Percentiles rank a stretch among this genome's conserved stretches.
Conservation (phyloP, 2,329 filamentous ascomycete species). For the Aspergillus aculeatinus region DNA sequence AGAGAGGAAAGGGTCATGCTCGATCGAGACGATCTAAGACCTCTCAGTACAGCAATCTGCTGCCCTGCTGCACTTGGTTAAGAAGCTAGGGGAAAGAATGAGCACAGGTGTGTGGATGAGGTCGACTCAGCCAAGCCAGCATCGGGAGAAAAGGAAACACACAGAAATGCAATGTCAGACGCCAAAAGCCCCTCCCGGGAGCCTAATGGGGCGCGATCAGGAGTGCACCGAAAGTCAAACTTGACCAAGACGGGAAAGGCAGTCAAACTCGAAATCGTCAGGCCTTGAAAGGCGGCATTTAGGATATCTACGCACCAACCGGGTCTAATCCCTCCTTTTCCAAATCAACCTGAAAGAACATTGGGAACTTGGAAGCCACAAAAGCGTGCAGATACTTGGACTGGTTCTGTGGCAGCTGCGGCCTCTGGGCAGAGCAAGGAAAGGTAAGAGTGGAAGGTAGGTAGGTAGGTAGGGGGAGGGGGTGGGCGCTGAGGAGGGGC, state of each 20-base stretch:
- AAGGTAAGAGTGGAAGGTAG: too few species aligned
- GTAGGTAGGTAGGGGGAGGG: too few species aligned
- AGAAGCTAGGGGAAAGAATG: not conserved
- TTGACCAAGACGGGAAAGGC: not conserved
- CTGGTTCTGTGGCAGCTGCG: not conserved
- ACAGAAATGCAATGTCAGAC: not conserved
- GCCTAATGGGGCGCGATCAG: not conserved
- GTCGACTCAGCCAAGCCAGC: not conserved
- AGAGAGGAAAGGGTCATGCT: constrained; percentile 8
- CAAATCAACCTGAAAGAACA: not conserved
- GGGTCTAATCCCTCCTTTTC: too few species aligned
- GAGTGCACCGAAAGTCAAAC: not conserved
- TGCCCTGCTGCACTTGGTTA: not conserved
- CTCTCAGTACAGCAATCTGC: constrained; percentile 1
- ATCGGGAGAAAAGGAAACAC: not conserved
- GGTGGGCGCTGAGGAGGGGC: not conserved
- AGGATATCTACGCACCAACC: too few species aligned
- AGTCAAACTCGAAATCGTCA: not conserved
- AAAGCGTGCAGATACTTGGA: not conserved
- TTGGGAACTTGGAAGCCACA: not conserved
- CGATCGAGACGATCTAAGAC: constrained; percentile 1
- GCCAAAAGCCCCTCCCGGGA: not conserved
- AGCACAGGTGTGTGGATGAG: not conserved
- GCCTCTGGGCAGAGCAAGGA: not conserved
- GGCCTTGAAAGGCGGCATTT: not conserved